Base-by-base conservation (phyloP, 1,284 basidiomycete genomes). In the Malassezia sympodialis region DNA sequence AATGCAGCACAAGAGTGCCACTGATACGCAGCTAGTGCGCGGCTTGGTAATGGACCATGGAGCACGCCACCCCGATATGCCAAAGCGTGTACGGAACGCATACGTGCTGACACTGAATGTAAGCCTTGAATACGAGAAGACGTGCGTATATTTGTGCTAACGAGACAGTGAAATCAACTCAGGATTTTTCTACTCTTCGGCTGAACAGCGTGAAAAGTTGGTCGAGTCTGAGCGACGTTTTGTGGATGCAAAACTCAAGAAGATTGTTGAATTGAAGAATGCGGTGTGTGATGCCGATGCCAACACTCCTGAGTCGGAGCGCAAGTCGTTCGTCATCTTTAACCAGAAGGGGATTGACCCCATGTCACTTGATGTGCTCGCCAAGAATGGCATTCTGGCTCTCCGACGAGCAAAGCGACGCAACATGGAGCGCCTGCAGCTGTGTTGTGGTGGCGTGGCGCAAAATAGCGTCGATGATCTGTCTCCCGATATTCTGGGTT, bases 331-430 rank as follows among this genome's bases (percentile, higher is more conserved):
- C 76, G 93, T 98, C 53, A 79, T 98, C 58, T 86, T 99, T 79
- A 99, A 98, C 76, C 94, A 99, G 78, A 99, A 99, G 78, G 94
- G 94, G 67, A 99, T 99, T 63, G 94, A 99, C 76, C 94, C 94
- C 8, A 83, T 99, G 76, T 90, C 87, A 71, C 81, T 99, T 55
- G 94, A 99, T 77, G 85, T 98, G 48, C 79, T 99, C 30, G 91
- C 89, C 46, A 98, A 98, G 81, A 88, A 93, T 76, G 90, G 90
- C 26, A 98, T 99, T 66, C 78, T 98, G 50, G 94, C 90, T 31
- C 80, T 99, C 51, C 83, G 94, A 65, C 81, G 94, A 57, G 94
- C 94, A 26, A 99, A 99, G 81, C 81, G 94, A 75, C 83, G 94
- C 31, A 74, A 74, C 59, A 74, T 74, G 72, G 72, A 74, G 58